Conservation (phyloP, 2,329 filamentous ascomycete species). For the Chaetomiaceae sp. region DNA sequence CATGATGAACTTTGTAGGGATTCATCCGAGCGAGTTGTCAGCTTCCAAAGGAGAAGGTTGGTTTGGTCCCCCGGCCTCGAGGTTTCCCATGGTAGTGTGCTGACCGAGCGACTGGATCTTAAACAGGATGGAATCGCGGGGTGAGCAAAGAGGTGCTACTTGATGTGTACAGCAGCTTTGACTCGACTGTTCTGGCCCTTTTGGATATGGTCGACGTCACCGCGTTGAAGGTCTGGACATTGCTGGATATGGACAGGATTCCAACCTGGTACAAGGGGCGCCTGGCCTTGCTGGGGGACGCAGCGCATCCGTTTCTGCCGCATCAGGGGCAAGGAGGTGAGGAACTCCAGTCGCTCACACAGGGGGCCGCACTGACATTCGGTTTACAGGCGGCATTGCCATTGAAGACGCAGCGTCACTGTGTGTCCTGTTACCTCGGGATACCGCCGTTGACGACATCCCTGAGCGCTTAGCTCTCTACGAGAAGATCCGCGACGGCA, state of each 20-base stretch:
- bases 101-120: too few species aligned
- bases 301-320: slow-evolving; percentile 12
- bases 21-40: slow-evolving; percentile 11
- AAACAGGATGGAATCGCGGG: slow-evolving; percentile 1
- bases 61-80: too few species aligned
- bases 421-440: background rate
- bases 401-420: slow-evolving; percentile 15
- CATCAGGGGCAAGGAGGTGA: slow-evolving; percentile 10
- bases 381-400: slow-evolving; percentile 5
- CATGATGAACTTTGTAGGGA: slow-evolving; percentile 15
- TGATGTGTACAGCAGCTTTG: slow-evolving; percentile 10
- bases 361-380: too few species aligned
- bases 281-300: slow-evolving; percentile 15
- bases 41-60: slow-evolving; percentile 12
- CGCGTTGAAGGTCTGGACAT: slow-evolving; percentile 10
- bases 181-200: background rate
- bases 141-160: slow-evolving; percentile 6
- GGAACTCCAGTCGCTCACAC: background rate
- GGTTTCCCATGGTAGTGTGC: too few species aligned
- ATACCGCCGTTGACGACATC: slow-evolving; percentile 4
- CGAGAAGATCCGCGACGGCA: slow-evolving; percentile 9
- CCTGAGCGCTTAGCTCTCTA: slow-evolving; percentile 14
- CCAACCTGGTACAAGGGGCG: slow-evolving; percentile 12
- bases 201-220: slow-evolving; percentile 9
- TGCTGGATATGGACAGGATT: slow-evolving; percentile 16